Evolutionary conservation across 1,284 basidiomycete species (phyloP), one percentile per base, ranked within the genome.

Genomic region (Apiotrichum veenhuisii): DNA sequence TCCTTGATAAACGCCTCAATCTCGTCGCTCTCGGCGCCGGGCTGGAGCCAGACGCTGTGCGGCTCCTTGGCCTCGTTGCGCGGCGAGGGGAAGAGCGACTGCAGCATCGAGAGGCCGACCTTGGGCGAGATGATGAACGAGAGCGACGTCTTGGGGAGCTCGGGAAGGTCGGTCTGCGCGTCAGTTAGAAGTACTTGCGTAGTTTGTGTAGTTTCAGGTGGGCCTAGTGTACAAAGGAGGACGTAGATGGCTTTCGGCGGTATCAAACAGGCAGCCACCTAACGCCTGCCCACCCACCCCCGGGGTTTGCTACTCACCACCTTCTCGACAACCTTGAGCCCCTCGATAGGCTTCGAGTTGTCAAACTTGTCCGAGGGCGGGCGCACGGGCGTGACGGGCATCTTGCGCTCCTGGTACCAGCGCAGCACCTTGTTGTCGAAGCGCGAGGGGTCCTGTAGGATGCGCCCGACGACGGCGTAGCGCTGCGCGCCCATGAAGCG

Each of bases 11-110:
- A 85, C 14, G 74, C 64, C 38, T 72, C 72, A 48, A 85, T 84
- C 8, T 73, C 72, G 40, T 75, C 82, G 67, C 88, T 85, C 64
- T 87, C 85, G 12, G 89, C 87, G 25, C 89, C 89, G 15, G 90
- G 90, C 73, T 93, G 90, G 40, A 92, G 81, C 90, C 90, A 93
- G 46, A 91, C 79, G 1, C 84, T 81, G 18, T 85, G 84, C 12
- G 90, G 78, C 33, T 78, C 75, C 25, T 86, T 78, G 62, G 89
- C 76, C 50, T 88, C 64, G 25, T 78, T 78, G 44, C 88, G 80
- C 11, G 87, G 88, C n/a, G 45, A 47, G 17, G 54, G 44, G 86
- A 89, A 71, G 25, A 70, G 56, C 25, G 57, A 53, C 64, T 73
- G 48, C 43, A 76, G 67, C 50, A 76, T 65, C 4, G 52, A 43